A percentile compares a stretch with the other conserved stretches of the same genome.
Conservation (phyloP, 495 filamentous ascomycete species). For the Pseudomonodictys pantanalensis region DNA sequence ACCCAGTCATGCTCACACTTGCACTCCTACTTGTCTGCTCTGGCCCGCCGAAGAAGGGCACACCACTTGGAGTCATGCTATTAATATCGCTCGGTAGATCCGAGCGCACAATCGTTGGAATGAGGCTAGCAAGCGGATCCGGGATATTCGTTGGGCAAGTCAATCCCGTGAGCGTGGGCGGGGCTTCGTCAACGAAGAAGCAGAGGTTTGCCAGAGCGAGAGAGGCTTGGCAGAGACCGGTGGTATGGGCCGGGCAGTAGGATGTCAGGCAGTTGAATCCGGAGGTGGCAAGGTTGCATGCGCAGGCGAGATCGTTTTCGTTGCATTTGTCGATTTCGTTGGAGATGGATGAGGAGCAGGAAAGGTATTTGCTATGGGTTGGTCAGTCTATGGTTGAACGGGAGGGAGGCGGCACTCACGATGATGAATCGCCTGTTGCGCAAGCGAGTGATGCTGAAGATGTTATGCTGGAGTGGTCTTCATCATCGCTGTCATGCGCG, state of each 20-base stretch:
- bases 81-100: too few relatives aligned
- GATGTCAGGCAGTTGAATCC: constrained; percentile 22
- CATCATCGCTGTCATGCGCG: constrained; percentile 1
- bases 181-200: not conserved
- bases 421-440: constrained; percentile 6
- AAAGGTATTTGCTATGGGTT: constrained; percentile 10
- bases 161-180: constrained; percentile 12
- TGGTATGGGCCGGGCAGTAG: constrained; percentile 13
- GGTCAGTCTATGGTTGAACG: not conserved
- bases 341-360: constrained; percentile 13
- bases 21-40: too few relatives aligned
- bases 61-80: too few relatives aligned
- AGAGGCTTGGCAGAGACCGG: constrained; percentile 10
- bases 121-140: too few relatives aligned
- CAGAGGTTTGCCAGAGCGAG: not conserved
- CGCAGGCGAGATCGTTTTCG: constrained; percentile 10
- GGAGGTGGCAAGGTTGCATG: constrained; percentile 11
- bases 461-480: constrained; percentile 4
- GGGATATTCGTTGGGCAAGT: too few relatives aligned
- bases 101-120: too few relatives aligned
- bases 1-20: too few relatives aligned
- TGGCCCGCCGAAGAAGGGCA: too few relatives aligned
- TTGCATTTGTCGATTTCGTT: constrained; percentile 10
- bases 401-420: not conserved
- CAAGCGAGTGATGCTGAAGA: constrained; percentile 7